phyloP scores from a whole-genome alignment of 805 yeast species.

The Deakozyma indianensis region DNA sequence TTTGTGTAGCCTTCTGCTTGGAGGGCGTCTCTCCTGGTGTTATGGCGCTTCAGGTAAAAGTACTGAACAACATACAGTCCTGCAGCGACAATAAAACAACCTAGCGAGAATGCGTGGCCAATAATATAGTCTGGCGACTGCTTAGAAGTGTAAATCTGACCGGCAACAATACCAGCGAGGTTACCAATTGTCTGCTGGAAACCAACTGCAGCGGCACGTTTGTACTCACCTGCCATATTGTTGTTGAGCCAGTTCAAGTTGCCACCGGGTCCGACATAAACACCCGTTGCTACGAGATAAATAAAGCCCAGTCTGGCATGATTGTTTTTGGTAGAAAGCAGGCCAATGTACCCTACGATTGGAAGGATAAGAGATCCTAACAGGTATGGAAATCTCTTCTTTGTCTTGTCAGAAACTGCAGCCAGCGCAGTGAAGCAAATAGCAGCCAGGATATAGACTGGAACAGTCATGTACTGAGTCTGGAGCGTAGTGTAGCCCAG shows the following conservation, averaged over 20 bases:
- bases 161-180: slow-evolving; percentile 30
- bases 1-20: not conserved
- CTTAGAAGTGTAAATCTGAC: slow-evolving; percentile 24
- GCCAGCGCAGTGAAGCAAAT: slow-evolving; percentile 6
- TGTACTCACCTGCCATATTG: slow-evolving; percentile 29
- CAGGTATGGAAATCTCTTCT: not conserved
- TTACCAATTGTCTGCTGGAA: slow-evolving; percentile 31
- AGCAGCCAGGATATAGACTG: slow-evolving; percentile 21
- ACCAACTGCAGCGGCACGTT: slow-evolving; percentile 30
- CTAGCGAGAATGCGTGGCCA: slow-evolving; percentile 19
- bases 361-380: not conserved
- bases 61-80: not conserved
- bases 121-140: slow-evolving; percentile 25
- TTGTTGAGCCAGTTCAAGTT: slow-evolving; percentile 31
- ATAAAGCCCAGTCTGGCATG: not conserved
- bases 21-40: not conserved
- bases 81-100: not conserved
- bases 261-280: slow-evolving; percentile 26
- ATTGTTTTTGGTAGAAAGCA: not conserved
- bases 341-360: not conserved
- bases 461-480: slow-evolving; percentile 32
- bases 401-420: slow-evolving; percentile 1
- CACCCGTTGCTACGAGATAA: slow-evolving; percentile 6
- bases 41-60: not conserved
- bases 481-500: slow-evolving; percentile 29